Conservation (phyloP, 805 yeast genomes). For the Candida ovalis region DNA sequence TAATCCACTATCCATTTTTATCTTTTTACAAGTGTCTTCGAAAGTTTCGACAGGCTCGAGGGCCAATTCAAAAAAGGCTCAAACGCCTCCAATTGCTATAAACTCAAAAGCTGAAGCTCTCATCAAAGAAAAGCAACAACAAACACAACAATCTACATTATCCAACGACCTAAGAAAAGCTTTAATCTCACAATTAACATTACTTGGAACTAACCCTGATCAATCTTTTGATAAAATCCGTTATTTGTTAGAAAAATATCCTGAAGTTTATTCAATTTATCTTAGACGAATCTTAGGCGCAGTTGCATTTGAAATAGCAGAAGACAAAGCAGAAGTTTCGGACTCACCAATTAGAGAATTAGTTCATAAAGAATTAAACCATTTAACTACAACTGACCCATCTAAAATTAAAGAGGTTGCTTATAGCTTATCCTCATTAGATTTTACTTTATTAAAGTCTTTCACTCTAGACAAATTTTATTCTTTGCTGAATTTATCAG, state of each 20-base stretch:
- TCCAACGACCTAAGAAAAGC: slow-evolving; percentile 25
- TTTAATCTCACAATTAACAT: slow-evolving; percentile 49
- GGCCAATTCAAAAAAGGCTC: slow-evolving; percentile 23
- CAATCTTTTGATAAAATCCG: slow-evolving; percentile 42
- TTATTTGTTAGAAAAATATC: slow-evolving; percentile 38
- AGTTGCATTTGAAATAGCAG: slow-evolving; percentile 23
- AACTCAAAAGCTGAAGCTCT: background rate
- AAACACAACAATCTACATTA: slow-evolving; percentile 2
- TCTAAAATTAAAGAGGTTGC: slow-evolving; percentile 12
- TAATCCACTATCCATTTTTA: background rate
- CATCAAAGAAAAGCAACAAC: background rate
- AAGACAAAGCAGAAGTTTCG: slow-evolving; percentile 16
- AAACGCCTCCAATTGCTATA: slow-evolving; percentile 17
- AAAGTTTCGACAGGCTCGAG: slow-evolving; percentile 22
- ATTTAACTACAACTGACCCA: slow-evolving; percentile 18
- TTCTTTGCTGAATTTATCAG: slow-evolving; percentile 22
- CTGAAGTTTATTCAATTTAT: slow-evolving; percentile 32
- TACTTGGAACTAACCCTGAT: slow-evolving; percentile 41
- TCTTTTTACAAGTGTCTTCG: slow-evolving; percentile 17
- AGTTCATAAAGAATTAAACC: slow-evolving; percentile 22
- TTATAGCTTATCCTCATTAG: slow-evolving; percentile 15
- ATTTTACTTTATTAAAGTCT: slow-evolving; percentile 26
- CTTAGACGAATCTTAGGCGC: slow-evolving; percentile 31
- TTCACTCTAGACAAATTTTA: slow-evolving; percentile 33
- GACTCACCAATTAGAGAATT: slow-evolving; percentile 18